Conservation (phyloP, 2,329 filamentous ascomycete species). For the Endoconidiophora polonica region DNA sequence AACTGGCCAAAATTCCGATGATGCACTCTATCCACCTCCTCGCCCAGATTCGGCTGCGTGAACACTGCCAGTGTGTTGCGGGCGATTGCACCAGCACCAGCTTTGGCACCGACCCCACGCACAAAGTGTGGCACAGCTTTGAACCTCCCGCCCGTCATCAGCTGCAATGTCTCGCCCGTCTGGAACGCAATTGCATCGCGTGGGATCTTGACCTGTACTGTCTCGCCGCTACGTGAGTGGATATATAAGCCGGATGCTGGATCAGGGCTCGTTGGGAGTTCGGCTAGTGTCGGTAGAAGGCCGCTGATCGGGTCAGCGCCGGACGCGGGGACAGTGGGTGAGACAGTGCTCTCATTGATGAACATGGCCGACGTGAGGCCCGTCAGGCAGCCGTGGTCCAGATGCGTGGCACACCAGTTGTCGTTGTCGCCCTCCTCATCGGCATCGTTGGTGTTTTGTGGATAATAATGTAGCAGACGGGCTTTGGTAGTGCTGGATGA, state of each 20-base stretch:
- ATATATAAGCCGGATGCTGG: constrained; percentile 84
- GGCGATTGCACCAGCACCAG: constrained; percentile 39
- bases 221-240: constrained; percentile 62
- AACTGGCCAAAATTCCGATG: constrained; percentile 60
- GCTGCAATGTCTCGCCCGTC: constrained; percentile 79
- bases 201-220: constrained; percentile 85
- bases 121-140: constrained; percentile 95
- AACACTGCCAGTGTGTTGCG: constrained; percentile 90
- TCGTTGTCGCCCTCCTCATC: constrained; percentile 41
- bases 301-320: constrained; percentile 15
- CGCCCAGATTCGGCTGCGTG: constrained; percentile 83
- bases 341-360: constrained; percentile 51
- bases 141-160: constrained; percentile 82
- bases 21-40: constrained; percentile 53
- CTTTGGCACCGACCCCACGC: constrained; percentile 47
- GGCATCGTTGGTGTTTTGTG: constrained; percentile 29
- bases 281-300: constrained; percentile 38
- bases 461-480: constrained; percentile 83
- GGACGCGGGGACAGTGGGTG: constrained; percentile 21
- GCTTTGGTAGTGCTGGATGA: constrained; percentile 83
- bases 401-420: constrained; percentile 84
- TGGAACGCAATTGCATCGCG: constrained; percentile 88
- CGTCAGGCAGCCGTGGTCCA: constrained; percentile 87
- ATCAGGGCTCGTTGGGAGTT: constrained; percentile 64
- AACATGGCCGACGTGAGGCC: constrained; percentile 94